A percentile compares a stretch with the other conserved stretches of the same genome.
These are phyloP conservation scores for Fraxinus xanthoxyloides DNA, from an alignment of 305 asterid species.

Conservation along the genomic window DNA sequence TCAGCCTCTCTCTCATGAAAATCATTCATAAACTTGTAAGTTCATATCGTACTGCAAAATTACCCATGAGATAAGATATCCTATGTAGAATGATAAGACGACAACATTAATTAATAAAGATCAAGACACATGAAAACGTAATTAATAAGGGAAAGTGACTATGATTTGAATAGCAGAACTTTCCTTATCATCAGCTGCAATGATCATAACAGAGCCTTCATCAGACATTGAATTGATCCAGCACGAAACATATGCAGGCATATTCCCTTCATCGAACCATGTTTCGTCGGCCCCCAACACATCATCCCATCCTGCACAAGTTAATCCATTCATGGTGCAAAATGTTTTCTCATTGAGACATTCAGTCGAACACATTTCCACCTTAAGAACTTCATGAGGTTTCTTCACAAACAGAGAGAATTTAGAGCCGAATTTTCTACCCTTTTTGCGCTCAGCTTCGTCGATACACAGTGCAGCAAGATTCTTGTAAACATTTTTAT, in stretches of 20 bases:
- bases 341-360: conserved; percentile 13
- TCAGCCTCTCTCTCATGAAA: no score
- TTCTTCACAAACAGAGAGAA: conserved; percentile 21
- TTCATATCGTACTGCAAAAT: no score
- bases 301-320: conserved; percentile 24
- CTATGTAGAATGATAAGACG: no score
- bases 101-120: no score
- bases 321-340: background rate
- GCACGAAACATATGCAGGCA: conserved; percentile 25
- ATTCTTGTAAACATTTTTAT: conserved; percentile 26
- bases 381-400: conserved; percentile 18
- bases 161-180: conserved; percentile 13
- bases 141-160: conserved; percentile 18
- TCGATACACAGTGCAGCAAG: conserved; percentile 31
- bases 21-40: no score
- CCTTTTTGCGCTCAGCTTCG: conserved; percentile 23
- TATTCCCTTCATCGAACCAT: conserved; percentile 28
- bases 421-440: conserved; percentile 18
- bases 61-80: no score
- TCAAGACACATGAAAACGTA: background rate
- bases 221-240: conserved; percentile 35
- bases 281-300: conserved; percentile 23
- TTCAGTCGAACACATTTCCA: conserved; percentile 25
- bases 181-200: conserved; percentile 11
- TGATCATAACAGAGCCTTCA: conserved; percentile 31